Evolutionary conservation across 805 yeast genomes (phyloP), one percentile per base, ranked within the genome.

Genomic region (Metschnikowia reukaufii): DNA sequence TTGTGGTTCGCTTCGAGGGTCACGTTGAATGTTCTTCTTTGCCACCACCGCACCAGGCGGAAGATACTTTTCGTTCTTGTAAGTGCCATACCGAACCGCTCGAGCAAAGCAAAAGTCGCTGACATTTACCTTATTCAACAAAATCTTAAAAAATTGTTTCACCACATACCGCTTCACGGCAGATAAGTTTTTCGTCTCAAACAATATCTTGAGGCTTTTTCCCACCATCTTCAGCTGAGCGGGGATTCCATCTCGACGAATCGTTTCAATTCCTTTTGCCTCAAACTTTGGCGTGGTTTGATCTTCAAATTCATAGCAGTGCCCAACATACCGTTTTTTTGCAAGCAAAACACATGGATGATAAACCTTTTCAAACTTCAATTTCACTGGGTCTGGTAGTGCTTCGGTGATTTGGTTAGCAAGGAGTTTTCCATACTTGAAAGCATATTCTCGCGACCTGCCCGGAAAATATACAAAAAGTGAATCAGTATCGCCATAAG

Each of bases 401-500:
- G 70, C 56, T 9, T 70, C 66, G 0, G 96, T 84, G 2, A 94
- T 76, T 39, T 66, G 58, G 0, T 66, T 64, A 0, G 96, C 88
- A 59, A 94, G 83, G 36, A 80, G 83, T 25, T 73, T 65, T 0
- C 97, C 99, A 36, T 85, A 70, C 10, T 58, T 63, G 60, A 92
- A 90, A 0, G 98, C 97, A 23, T 90, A 92, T 2, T 69, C 77
- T 51, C 76, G 80, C 0, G 88, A 73, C 58, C 81, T 82, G 0
- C 97, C 97, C 0, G 97, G 97, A 4, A 94, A 73, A 60, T 88
- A 86, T 2, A 94, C 91, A 73, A 94, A 94, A 45, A 94, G 65
- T 34, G 96, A 88, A 65, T 94, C 99, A 0, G 99, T 94, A 62
- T 94, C 99, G 4, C 99, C 98, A 62, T 94, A 94, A 0, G 92